Base-by-base conservation (phyloP, 75 land plant species). In the Larix kaempferi region DNA sequence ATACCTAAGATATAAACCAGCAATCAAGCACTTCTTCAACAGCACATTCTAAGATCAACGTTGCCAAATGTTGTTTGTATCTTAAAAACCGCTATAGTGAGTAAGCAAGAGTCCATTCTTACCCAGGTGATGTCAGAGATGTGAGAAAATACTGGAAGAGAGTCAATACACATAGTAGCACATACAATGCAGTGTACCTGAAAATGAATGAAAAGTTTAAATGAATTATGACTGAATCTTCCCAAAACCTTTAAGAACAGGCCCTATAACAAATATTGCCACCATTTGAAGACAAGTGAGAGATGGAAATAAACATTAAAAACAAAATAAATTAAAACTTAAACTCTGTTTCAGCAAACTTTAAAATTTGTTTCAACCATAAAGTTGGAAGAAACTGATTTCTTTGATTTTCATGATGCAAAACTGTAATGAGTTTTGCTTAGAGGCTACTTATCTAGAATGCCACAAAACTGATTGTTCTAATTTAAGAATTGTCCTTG, bases 101-200 rank as follows among this genome's bases (percentile, higher is more conserved):
- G 13, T 55, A 49, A 73, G 25, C 22, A 49, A 23, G 57, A 54
- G 29, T 55, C 56, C 49, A 55, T 55, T 73, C 57, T 65, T 95
- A 93, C 98, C 99, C 99, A 15, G 99, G 99, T 33, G 93, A 84
- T 11, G 99, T 92, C 39, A 89, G 80, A 22, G 99, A 84, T 16
- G 98, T 94, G 12, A 82, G 71, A 64, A 90, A 91, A 83, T 96
- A 96, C 63, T 92, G 99, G 61, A 82, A 75, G 61, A 96, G 73
- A 14, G 90, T 88, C 23, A 82, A 82, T 35, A 84, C 25, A 77
- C 88, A 77, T 67, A 96, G 71, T 21, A 91, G 19, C 73, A 92
- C 57, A 80, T 94, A 96, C 7, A 85, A 35, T 17, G 76, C 86
- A 29, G 88, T 87, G 67, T 88, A 90, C 98, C 98, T 95, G 88